Evolutionary conservation across 352 stramenopile species (phyloP), one percentile per base, ranked within the genome.

Genomic region (Globisporangium yorkense): DNA sequence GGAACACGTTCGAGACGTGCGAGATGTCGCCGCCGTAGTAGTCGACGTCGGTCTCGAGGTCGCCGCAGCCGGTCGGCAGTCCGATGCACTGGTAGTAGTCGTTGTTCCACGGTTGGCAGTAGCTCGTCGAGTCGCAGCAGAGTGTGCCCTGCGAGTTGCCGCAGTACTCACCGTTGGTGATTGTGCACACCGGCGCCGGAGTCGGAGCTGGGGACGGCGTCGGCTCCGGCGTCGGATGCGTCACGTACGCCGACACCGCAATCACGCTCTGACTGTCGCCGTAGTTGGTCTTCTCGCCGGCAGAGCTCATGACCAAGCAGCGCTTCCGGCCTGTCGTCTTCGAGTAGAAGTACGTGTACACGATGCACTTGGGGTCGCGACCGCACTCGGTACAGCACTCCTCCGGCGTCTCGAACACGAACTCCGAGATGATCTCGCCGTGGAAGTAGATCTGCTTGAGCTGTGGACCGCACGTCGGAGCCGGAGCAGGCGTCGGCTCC

Each of bases 41-140:
- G 49, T 70, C 65, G 7, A 68, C 49, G 51, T 73, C 59, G 21
- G 65, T 61, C 51, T 73, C 62, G 18, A 71, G 58, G 6, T 15
- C 21, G 1, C 44, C 50, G 33, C 58, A 71, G 12, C 55, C 56
- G 0, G 33, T 40, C 0, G 68, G 62, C 0, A 57, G 10, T 5
- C 47, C 20, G n/a, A 70, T 55, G 44, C 68, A 76, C 57, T 76
- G 64, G 59, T 77, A 77, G 31, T 59, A 72, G 21, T 56, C 20
- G 6, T 33, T 33, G n/a, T 66, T 62, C 63, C 70, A 72, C 24
- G 70, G 67, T 53, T 74, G 64, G 57, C 70, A 74, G 61, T 70
- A 73, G 1, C 48, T 24, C 20, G 52, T 57, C 4, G 20, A 35
- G 0, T 49, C 29, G 39, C 64, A 74, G 54, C 46, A 65, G 9